Evolutionary conservation across 2,329 filamentous ascomycete genomes (phyloP).

Genomic region (Penicillium occitanis): DNA sequence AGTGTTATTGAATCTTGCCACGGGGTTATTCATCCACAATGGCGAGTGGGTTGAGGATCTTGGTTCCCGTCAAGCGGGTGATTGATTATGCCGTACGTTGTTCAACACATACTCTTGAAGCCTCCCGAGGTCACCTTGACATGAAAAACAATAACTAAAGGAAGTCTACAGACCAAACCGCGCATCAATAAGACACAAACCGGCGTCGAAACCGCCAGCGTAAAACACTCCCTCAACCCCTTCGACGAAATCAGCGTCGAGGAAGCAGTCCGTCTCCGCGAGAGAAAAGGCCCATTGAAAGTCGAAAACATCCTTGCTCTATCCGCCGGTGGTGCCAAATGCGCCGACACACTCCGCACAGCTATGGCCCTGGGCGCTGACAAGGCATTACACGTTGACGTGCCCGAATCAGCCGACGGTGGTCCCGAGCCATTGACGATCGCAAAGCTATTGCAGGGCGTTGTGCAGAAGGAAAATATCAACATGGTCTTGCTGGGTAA

Average conservation of each 20-base stretch:
- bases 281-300: conserved; percentile 73
- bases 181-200: conserved; percentile 72
- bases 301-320: conserved; percentile 92
- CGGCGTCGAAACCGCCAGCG: conserved; percentile 84
- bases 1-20: background rate
- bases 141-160: background rate
- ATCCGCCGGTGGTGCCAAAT: conserved; percentile 83
- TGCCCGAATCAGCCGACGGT: conserved; percentile 66
- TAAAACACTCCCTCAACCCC: conserved; percentile 98
- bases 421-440: conserved; percentile 82
- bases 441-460: conserved; percentile 80
- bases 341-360: conserved; percentile 83
- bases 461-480: conserved; percentile 78
- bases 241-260: conserved; percentile 99
- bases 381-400: conserved; percentile 82
- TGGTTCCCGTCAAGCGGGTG: conserved; percentile 79
- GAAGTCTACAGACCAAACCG: conserved; percentile 59
- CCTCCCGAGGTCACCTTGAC: conserved; percentile 10
- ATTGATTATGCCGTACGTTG: conserved; percentile 77
- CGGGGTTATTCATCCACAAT: conserved; percentile 33
- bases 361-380: conserved; percentile 99
- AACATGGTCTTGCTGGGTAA: conserved; percentile 95
- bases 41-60: conserved; percentile 62
- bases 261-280: conserved; percentile 90
- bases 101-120: background rate